Base-by-base conservation (phyloP, 345 rosid genomes). In the Chamaenerion angustifolium region DNA sequence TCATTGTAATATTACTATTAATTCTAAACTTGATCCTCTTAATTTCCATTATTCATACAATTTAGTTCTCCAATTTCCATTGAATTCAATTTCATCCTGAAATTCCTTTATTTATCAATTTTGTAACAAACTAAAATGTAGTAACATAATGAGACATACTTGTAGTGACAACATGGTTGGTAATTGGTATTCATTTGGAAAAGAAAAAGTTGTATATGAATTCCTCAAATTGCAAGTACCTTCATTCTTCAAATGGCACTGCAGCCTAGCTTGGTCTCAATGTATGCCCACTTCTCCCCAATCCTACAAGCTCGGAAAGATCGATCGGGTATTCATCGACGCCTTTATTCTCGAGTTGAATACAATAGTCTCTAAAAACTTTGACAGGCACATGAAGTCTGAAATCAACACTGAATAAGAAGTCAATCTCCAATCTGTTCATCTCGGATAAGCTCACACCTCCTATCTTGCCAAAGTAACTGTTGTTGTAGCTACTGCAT, bases 381-480 rank as follows among this genome's bases (percentile, higher is more conserved):
- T 74, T 71, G 2, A 51, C 31, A 0, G 68, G 45, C 18, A 71
- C 68, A 21, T 67, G 56, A 9, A 74, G 76, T 42, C 64, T 65
- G 45, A 74, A 78, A 16, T 78, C 78, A 52, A 74, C 62, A n/a
- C 37, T 46, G 42, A 71, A 69, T 56, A 78, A 47, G 54, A 78
- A 67, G 12, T 63, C 41, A 58, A 65, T 54, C 65, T 74, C 80
- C 58, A 74, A 55, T 45, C 61, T 64, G 60, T 71, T 78, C 70
- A 78, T 62, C 59, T 78, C 80, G 46, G 51, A 68, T 0, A 59
- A 69, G 71, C 76, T 63, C 11, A 71, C 64, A 13, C 83, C 83
- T 65, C 78, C 83, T n/a, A 74, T 55, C 52, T 56, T 74, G 1
- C 77, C 83, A 54, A 58, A 71, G 49, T 71, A 65, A 5, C 68